Conservation (phyloP, 805 yeast species). For the Saturnispora zaruensis region DNA sequence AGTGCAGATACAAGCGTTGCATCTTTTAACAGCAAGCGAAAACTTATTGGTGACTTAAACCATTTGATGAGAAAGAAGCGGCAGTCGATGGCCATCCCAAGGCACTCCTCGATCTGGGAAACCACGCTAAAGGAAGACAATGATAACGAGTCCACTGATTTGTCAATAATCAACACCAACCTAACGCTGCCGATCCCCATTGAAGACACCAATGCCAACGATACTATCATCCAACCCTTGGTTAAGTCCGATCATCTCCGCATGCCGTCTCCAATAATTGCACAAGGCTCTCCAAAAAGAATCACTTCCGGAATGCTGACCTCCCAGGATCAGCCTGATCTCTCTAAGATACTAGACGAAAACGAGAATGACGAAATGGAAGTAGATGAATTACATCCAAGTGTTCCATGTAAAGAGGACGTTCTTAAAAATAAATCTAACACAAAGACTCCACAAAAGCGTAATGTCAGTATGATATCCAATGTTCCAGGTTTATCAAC, state of each 20-base stretch:
- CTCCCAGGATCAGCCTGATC: conserved; percentile 25
- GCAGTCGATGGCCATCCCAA: conserved; percentile 14
- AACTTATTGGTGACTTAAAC: conserved; percentile 20
- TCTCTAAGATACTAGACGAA: conserved; percentile 24
- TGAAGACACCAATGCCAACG: conserved; percentile 8
- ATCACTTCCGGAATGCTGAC: conserved; percentile 32
- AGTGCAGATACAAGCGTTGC: not conserved
- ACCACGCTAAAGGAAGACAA: conserved; percentile 4
- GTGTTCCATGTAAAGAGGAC: conserved; percentile 27
- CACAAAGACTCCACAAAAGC: conserved; percentile 25
- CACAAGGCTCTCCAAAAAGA: conserved; percentile 29
- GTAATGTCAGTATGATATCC: conserved; percentile 4
- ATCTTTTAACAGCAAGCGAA: conserved; percentile 18
- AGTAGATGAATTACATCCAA: conserved; percentile 18
- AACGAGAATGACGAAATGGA: conserved; percentile 12
- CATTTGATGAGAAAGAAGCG: conserved; percentile 27
- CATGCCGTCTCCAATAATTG: conserved; percentile 26
- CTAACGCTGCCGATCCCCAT: conserved; percentile 12
- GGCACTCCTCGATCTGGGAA: conserved; percentile 19
- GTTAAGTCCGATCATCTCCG: conserved; percentile 20
- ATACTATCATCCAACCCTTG: conserved; percentile 18
- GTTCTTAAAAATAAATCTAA: conserved; percentile 17
- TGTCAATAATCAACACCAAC: conserved; percentile 5
- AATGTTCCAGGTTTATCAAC: conserved; percentile 6
- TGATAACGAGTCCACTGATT: conserved; percentile 4